Evolutionary conservation across 2,329 filamentous ascomycete genomes (phyloP).

Genomic region (Penicillium fuscoglaucum): DNA sequence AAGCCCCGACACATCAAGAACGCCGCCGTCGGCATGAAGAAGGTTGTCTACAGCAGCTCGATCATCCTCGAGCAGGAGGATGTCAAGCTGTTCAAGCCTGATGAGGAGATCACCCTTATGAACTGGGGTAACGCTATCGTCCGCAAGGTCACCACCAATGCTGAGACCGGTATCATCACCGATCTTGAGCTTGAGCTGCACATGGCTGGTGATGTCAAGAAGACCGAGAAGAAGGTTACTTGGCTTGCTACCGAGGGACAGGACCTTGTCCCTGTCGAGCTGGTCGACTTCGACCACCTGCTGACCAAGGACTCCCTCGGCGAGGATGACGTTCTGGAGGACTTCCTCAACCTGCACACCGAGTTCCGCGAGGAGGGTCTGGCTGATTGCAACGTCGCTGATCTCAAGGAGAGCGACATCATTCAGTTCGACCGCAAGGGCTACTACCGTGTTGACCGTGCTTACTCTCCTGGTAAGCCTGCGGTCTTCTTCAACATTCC

Average conservation of each 20-base stretch:
- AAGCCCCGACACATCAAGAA: slow-evolving; percentile 92
- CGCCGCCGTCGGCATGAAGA: slow-evolving; percentile 77
- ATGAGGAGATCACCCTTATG: slow-evolving; percentile 95
- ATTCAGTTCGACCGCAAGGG: slow-evolving; percentile 94
- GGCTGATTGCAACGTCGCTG: slow-evolving; percentile 76
- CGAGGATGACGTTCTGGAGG: slow-evolving; percentile 81
- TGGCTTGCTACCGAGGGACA: slow-evolving; percentile 80
- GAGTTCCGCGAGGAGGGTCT: slow-evolving; percentile 71
- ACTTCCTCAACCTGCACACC: slow-evolving; percentile 76
- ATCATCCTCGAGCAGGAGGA: slow-evolving; percentile 86
- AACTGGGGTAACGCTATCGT: slow-evolving; percentile 73
- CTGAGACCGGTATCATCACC: slow-evolving; percentile 60
- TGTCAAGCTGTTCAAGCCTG: slow-evolving; percentile 73
- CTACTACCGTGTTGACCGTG: slow-evolving; percentile 79
- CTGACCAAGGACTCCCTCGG: slow-evolving; percentile 94
- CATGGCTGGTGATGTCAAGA: slow-evolving; percentile 88
- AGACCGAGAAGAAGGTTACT: slow-evolving; percentile 93
- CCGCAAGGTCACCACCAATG: slow-evolving; percentile 51
- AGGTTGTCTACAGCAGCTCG: slow-evolving; percentile 73
- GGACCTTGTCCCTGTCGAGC: slow-evolving; percentile 75
- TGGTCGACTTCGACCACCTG: slow-evolving; percentile 93
- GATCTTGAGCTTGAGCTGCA: slow-evolving; percentile 81
- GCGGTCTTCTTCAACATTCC: slow-evolving; percentile 70
- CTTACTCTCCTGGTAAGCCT: slow-evolving; percentile 58
- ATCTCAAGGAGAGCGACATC: slow-evolving; percentile 82